Base-by-base conservation (phyloP, 202 grass and related monocot species). In the Elaeis oleifera region DNA sequence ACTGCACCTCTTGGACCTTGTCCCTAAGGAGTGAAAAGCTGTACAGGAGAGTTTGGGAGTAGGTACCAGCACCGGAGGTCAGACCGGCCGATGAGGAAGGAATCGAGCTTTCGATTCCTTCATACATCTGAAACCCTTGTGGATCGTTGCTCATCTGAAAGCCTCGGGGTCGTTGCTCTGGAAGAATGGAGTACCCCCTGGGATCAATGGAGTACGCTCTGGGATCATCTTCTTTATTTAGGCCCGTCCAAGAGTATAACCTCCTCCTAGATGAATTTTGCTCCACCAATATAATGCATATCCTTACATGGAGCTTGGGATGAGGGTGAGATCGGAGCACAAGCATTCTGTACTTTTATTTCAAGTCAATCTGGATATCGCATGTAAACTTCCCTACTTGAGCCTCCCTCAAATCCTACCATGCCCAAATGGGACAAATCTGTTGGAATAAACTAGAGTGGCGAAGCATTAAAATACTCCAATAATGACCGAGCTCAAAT, bases 341-440 rank as follows among this genome's bases (percentile, higher is more conserved):
- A 57, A 16, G 29, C 6, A 13, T 27, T 21, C 11, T 69, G 39
- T 60, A 14, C 55, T 62, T 64, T 39, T 16, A 23, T 14, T 23
- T 2, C 4, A 75, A 81, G 80, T 95, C 75, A 90, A 85, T 71
- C 23, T 54, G 63, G 44, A 36, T 58, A 69, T 71, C 80, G 78
- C 28, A 31, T 31, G 50, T 16, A 59, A 71, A 71, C 91, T 79
- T 85, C 91, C 91, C 91, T 88, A 79, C 76, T 75, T 90, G 70
- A 74, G 61, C 85, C 87, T 96, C 74, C 92, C 87, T 91, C 76
- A 71, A 77, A 71, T 96, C 61, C 32, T 16, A 81, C 87, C 84
- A 58, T 52, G 60, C 76, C 80, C 76, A 58, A 73, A 78, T 74
- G 57, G 29, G 36, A 44, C 36, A 44, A 44, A 44, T 44, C 36